Evolutionary conservation across 2,329 filamentous ascomycete genomes (phyloP).

Genomic region (Xylariales sp.): DNA sequence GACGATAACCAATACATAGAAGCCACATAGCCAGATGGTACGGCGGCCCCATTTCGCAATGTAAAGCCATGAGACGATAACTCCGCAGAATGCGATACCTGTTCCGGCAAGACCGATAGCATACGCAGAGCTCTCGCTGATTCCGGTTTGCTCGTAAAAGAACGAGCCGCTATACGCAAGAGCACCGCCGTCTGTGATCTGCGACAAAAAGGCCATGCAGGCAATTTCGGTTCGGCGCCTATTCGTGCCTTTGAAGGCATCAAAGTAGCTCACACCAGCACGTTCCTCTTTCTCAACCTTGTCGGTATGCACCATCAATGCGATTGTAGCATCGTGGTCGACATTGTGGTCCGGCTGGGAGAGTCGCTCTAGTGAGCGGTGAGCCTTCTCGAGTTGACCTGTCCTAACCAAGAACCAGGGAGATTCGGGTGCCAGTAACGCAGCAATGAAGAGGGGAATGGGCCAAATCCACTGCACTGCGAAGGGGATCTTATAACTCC

Average conservation of each 20-base stretch:
- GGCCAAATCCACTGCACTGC: conserved; percentile 37
- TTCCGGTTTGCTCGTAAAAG: conserved; percentile 43
- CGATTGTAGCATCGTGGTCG: conserved; percentile 32
- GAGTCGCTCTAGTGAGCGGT: conserved; percentile 3
- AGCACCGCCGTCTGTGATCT: conserved; percentile 36
- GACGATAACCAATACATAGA: conserved; percentile 25
- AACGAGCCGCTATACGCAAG: conserved; percentile 38
- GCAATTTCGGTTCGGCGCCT: conserved; percentile 41
- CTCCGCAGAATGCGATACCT: conserved; percentile 20
- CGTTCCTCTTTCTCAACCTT: conserved; percentile 39
- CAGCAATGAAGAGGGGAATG: conserved; percentile 12
- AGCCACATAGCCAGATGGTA: conserved; percentile 29
- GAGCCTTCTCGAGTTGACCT: conserved; percentile 17
- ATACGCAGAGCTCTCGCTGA: conserved; percentile 32
- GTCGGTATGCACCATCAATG: conserved; percentile 40
- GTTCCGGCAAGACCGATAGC: conserved; percentile 14
- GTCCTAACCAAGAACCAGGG: conserved; percentile 11
- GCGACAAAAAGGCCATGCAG: conserved; percentile 35
- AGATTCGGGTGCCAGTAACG: conserved; percentile 10
- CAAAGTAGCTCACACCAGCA: conserved; percentile 34
- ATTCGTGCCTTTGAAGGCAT: conserved; percentile 45
- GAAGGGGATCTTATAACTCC: conserved; percentile 31
- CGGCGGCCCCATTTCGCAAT: conserved; percentile 29
- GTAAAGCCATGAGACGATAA: conserved; percentile 29
- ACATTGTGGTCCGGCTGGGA: conserved; percentile 12